phyloP scores from a whole-genome alignment of 2,329 filamentous ascomycete species.

The Colletotrichum melonis region DNA sequence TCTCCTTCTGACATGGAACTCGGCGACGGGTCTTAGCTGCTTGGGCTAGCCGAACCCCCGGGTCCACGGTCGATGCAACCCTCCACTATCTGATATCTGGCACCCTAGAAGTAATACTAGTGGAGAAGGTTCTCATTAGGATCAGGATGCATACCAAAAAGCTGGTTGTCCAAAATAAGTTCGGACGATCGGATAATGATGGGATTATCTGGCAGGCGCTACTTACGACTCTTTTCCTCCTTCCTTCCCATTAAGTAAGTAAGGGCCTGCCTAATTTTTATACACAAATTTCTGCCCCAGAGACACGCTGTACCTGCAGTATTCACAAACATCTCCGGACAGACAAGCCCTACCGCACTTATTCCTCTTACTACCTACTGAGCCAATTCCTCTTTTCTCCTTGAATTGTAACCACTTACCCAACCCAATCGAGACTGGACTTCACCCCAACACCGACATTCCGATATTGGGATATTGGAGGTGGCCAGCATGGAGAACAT shows the following conservation, averaged over 20 bases:
- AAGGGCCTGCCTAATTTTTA: not conserved
- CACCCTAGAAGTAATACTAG: not conserved
- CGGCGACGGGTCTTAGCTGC: too few species aligned
- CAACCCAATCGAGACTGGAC: too few species aligned
- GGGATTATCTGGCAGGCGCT: too few species aligned
- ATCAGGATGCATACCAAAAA: not conserved
- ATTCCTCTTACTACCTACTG: not conserved
- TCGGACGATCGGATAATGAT: not conserved
- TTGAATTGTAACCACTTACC: too few species aligned
- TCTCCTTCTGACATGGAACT: not conserved
- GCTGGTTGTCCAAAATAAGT: not conserved
- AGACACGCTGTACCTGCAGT: not conserved
- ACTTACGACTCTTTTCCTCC: not conserved
- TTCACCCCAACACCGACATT: not conserved
- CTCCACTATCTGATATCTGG: too few species aligned
- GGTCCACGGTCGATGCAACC: not conserved
- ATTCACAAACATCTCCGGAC: too few species aligned
- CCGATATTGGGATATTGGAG: not conserved
- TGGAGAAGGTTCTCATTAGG: not conserved
- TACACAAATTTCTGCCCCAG: not conserved
- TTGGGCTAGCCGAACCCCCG: not conserved
- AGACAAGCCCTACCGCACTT: too few species aligned
- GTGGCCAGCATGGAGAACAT: constrained; percentile 23
- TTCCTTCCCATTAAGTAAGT: too few species aligned
- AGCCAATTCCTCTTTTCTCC: not conserved